Percentiles rank a stretch among this genome's conserved stretches.
These are phyloP conservation scores for Clavariopsis aquatica DNA, from an alignment of 495 filamentous ascomycete species.

Conservation along the genomic window DNA sequence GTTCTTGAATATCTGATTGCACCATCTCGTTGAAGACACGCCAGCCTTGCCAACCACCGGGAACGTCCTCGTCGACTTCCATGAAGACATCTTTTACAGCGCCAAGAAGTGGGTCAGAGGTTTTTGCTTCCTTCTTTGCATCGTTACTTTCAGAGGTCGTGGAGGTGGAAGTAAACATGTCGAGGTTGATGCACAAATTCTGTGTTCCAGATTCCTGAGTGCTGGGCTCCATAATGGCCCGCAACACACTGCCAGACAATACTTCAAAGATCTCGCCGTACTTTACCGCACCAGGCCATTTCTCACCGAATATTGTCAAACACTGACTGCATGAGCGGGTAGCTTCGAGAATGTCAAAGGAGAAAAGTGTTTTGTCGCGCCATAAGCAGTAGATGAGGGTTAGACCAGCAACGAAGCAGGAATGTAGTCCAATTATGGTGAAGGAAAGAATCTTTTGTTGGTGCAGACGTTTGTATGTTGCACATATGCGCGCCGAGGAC, in stretches of 20 bases:
- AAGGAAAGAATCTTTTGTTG: slow-evolving; percentile 29
- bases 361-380: slow-evolving; percentile 16
- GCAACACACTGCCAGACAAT: slow-evolving; percentile 17
- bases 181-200: slow-evolving; percentile 12
- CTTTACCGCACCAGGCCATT: slow-evolving; percentile 24
- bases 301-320: slow-evolving; percentile 25
- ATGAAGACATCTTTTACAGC: slow-evolving; percentile 31
- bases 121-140: neutral
- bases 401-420: slow-evolving; percentile 26
- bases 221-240: slow-evolving; percentile 20
- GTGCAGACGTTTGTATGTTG: slow-evolving; percentile 18
- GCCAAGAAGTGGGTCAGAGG: slow-evolving; percentile 14
- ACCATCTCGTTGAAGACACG: slow-evolving; percentile 31
- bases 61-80: slow-evolving; percentile 28
- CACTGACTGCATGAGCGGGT: slow-evolving; percentile 20
- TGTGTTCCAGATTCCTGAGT: neutral
- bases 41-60: slow-evolving; percentile 27
- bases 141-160: neutral
- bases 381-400: slow-evolving; percentile 27
- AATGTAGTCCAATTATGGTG: slow-evolving; percentile 28
- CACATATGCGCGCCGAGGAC: slow-evolving; percentile 22
- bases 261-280: slow-evolving; percentile 28
- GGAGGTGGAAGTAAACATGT: neutral
- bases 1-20: slow-evolving; percentile 19
- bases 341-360: slow-evolving; percentile 26